A percentile compares a stretch with the other conserved stretches of the same genome.
Conservation (phyloP, 768 basidiomycete genomes). For the Hypholoma fasciculare region DNA sequence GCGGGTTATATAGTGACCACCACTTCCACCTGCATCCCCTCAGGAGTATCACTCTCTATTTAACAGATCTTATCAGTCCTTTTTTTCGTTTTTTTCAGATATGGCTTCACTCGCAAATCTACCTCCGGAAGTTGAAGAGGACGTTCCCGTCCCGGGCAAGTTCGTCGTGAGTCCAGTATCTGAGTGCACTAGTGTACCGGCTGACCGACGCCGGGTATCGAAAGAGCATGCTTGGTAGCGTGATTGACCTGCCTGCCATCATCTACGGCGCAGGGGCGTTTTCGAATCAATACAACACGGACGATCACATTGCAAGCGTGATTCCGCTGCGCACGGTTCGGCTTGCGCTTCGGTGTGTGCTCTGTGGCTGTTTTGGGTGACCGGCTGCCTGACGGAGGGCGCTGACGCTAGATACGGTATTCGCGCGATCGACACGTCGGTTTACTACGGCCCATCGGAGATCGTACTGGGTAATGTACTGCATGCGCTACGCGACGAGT, state of each 20-base stretch:
- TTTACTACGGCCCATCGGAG: conserved; percentile 82
- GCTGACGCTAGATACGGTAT: conserved; percentile 67
- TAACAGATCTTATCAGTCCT: neutral
- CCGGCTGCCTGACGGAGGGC: conserved; percentile 5
- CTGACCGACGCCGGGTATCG: neutral
- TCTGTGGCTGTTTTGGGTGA: neutral
- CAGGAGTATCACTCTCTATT: too few relatives aligned
- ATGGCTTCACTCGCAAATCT: conserved; percentile 5
- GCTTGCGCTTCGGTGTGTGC: conserved; percentile 69
- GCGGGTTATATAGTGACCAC: neutral
- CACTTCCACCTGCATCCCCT: neutral
- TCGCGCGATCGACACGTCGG: conserved; percentile 77
- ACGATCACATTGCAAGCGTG: conserved; percentile 54
- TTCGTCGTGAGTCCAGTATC: conserved; percentile 34
- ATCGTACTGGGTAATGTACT: conserved; percentile 70
- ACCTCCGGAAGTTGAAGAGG: conserved; percentile 32
- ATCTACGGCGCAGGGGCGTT: conserved; percentile 76
- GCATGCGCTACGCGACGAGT: conserved; percentile 58
- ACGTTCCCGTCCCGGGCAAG: conserved; percentile 36
- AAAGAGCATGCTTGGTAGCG: conserved; percentile 33
- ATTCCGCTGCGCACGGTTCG: conserved; percentile 66
- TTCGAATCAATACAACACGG: conserved; percentile 64
- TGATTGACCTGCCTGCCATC: conserved; percentile 44
- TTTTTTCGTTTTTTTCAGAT: neutral
- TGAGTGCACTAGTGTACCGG: neutral